phyloP scores from a whole-genome alignment of 306 rosid genomes.

The Vigna hirtella region DNA sequence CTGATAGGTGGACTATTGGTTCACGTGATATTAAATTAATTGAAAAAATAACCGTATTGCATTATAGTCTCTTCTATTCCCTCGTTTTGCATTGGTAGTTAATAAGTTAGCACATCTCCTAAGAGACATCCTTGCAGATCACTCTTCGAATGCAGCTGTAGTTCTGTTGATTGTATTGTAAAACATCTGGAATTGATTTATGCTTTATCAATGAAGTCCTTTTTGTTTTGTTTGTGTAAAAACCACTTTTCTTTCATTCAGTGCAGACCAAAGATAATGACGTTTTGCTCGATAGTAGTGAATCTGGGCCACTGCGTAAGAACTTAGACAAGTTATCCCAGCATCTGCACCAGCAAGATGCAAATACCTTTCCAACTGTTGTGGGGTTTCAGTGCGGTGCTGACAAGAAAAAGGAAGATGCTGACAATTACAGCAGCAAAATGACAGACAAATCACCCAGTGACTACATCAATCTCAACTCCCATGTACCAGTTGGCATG shows the following conservation, averaged over 20 bases:
- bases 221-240: constrained; percentile 66
- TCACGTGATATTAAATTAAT: too few species aligned
- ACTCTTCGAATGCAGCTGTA: neutral
- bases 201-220: constrained; percentile 31
- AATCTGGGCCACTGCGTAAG: constrained; percentile 53
- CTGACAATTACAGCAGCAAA: constrained; percentile 47
- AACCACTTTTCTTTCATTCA: constrained; percentile 72
- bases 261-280: constrained; percentile 94
- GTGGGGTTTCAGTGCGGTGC: constrained; percentile 57
- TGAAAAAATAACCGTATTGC: neutral
- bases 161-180: constrained; percentile 21
- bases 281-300: constrained; percentile 62
- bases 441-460: constrained; percentile 49
- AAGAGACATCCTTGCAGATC: constrained; percentile 5
- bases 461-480: constrained; percentile 55
- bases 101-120: constrained; percentile 26
- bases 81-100: constrained; percentile 3
- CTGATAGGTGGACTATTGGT: too few species aligned
- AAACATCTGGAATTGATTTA: constrained; percentile 28
- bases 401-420: constrained; percentile 51
- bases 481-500: constrained; percentile 52
- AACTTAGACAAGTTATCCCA: constrained; percentile 57
- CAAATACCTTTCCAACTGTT: constrained; percentile 60
- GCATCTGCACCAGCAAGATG: constrained; percentile 51
- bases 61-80: neutral